Evolutionary conservation across 2,329 filamentous ascomycete species (phyloP).

Genomic region (Colletotrichum euphorbiae): DNA sequence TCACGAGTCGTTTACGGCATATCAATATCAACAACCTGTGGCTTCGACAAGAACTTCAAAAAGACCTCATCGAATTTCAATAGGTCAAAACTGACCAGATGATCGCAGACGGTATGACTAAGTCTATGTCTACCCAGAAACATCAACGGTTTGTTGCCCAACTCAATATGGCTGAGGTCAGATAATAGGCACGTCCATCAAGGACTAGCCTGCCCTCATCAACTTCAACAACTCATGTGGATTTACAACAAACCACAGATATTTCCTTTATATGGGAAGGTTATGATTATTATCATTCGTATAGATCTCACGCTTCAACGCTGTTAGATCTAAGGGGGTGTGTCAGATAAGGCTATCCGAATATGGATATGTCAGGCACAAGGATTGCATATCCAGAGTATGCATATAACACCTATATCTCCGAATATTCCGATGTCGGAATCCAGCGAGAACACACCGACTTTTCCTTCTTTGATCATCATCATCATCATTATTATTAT

Average conservation of each 20-base stretch:
- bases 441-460: too few species aligned
- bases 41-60: not conserved
- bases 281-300: not conserved
- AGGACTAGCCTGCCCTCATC: not conserved
- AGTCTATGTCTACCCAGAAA: not conserved
- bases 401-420: too few species aligned
- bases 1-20: not conserved
- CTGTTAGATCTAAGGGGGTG: not conserved
- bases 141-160: not conserved
- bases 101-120: not conserved
- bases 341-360: too few species aligned
- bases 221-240: too few species aligned
- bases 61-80: not conserved
- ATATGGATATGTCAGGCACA: too few species aligned
- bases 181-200: not conserved
- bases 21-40: conserved; percentile 4
- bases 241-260: too few species aligned
- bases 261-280: conserved; percentile 2
- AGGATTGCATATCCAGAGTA: too few species aligned
- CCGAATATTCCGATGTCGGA: too few species aligned
- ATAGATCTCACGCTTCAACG: not conserved
- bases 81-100: conserved; percentile 4
- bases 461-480: too few species aligned
- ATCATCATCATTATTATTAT: too few species aligned
- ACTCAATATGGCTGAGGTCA: not conserved